phyloP scores from a whole-genome alignment of 768 basidiomycete genomes.

The Mycena filopes region DNA sequence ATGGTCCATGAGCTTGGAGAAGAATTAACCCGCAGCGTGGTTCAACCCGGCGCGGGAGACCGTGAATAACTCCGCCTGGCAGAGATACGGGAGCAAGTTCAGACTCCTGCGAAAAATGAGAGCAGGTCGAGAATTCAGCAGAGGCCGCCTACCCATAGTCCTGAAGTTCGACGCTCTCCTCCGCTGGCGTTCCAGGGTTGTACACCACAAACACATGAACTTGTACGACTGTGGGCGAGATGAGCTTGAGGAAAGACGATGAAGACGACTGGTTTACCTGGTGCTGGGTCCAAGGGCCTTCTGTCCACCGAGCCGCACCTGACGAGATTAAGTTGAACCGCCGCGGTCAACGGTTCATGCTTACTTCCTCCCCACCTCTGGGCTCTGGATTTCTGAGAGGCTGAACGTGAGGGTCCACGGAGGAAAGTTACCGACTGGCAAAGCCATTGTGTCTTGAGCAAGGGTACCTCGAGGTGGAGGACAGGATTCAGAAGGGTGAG shows the following conservation, averaged over 20 bases:
- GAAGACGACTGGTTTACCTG: background rate
- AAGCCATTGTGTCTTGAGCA: too few relatives aligned
- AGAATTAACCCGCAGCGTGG: background rate
- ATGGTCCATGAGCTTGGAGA: background rate
- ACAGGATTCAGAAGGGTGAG: too few relatives aligned
- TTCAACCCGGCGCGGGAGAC: background rate
- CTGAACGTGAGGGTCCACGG: background rate
- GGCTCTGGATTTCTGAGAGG: background rate
- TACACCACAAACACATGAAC: background rate
- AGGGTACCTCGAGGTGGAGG: too few relatives aligned
- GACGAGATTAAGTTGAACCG: background rate
- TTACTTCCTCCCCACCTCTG: constrained; percentile 2
- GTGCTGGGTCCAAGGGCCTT: constrained; percentile 5
- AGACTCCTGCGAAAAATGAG: background rate
- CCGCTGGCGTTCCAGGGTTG: background rate
- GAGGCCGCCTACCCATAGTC: background rate
- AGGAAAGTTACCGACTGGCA: background rate
- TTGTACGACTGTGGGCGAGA: background rate
- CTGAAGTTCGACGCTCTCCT: background rate
- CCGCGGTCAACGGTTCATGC: background rate
- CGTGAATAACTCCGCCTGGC: background rate
- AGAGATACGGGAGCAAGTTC: background rate
- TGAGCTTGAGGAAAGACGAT: background rate
- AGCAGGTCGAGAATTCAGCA: background rate
- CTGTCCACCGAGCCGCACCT: constrained; percentile 1